Percentiles rank a stretch among this genome's conserved stretches.
Conservation (phyloP, 495 filamentous ascomycete genomes). For the Aspergillus mulundensis region DNA sequence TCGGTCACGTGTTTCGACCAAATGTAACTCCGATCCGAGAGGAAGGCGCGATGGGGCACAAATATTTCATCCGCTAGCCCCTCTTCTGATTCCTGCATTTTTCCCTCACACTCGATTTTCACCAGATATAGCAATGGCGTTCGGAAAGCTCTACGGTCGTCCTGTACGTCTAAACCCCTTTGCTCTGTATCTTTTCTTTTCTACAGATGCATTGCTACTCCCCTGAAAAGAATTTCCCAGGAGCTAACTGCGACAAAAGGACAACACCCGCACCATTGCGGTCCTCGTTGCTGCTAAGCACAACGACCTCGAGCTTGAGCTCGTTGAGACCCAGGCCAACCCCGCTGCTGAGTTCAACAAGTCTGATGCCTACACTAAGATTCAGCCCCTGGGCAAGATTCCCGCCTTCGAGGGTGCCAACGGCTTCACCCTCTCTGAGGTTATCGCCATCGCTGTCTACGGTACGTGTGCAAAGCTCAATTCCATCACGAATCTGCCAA, state of each 20-base stretch:
- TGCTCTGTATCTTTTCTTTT: constrained; percentile 3
- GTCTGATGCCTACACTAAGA: constrained; percentile 70
- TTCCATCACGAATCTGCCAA: not conserved
- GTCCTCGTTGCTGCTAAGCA: constrained; percentile 91
- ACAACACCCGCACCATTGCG: constrained; percentile 82
- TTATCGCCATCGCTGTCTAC: constrained; percentile 94
- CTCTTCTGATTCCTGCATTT: constrained; percentile 30
- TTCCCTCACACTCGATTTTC: constrained; percentile 29
- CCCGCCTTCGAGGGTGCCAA: constrained; percentile 91
- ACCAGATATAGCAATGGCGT: constrained; percentile 88
- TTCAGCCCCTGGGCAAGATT: constrained; percentile 84
- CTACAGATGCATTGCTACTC: not conserved
- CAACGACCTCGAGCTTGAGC: constrained; percentile 86
- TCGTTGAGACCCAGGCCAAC: constrained; percentile 61
- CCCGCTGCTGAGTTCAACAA: constrained; percentile 32
- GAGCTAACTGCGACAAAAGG: constrained; percentile 45
- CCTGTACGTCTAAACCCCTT: constrained; percentile 54
- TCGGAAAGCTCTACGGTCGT: constrained; percentile 93
- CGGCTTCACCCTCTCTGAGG: constrained; percentile 85
- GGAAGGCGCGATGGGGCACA: constrained; percentile 34
- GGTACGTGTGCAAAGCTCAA: constrained; percentile 57
- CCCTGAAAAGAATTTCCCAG: not conserved
- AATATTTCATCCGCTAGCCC: constrained; percentile 25
- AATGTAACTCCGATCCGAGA: constrained; percentile 34
- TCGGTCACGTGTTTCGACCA: constrained; percentile 26